A percentile compares a stretch with the other conserved stretches of the same genome.
Conservation (phyloP, 2,329 filamentous ascomycete species). For the Coniochaeta sp. region DNA sequence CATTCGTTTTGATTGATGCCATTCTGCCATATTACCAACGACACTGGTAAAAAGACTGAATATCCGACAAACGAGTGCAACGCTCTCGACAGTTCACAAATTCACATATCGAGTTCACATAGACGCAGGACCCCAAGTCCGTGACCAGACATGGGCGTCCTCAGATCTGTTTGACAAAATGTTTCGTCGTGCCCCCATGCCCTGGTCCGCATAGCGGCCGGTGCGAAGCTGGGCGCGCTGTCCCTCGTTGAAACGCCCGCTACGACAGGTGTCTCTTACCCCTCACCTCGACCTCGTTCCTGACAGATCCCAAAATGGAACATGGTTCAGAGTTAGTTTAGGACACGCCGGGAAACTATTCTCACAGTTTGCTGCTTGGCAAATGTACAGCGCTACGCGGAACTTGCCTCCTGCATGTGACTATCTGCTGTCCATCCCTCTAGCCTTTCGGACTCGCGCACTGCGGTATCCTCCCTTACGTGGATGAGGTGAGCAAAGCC, state of each 20-base stretch:
- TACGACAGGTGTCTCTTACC: not conserved
- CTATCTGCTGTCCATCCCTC: not conserved
- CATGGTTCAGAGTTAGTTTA: not conserved
- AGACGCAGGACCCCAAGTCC: not conserved
- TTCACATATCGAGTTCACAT: not conserved
- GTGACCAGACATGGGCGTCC: not conserved
- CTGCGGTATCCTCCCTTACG: not conserved
- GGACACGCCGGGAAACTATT: not conserved
- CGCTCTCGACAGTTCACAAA: not conserved
- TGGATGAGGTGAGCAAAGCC: not conserved
- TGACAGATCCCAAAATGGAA: not conserved
- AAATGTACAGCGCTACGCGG: not conserved
- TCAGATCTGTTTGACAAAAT: slow-evolving; percentile 2
- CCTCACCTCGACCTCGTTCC: not conserved
- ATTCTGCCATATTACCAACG: not conserved
- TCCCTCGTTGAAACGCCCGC: not conserved
- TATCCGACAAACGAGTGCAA: not conserved
- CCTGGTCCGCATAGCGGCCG: not conserved
- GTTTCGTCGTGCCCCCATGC: not conserved
- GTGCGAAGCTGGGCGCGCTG: not conserved
- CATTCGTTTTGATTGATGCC: not conserved
- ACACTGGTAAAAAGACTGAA: not conserved
- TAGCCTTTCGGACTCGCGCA: not conserved
- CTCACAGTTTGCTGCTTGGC: not conserved
- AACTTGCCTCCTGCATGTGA: not conserved